Evolutionary conservation across 495 filamentous ascomycete genomes (phyloP), one percentile per base, ranked within the genome.

Genomic region (Daldinia concentrica): DNA sequence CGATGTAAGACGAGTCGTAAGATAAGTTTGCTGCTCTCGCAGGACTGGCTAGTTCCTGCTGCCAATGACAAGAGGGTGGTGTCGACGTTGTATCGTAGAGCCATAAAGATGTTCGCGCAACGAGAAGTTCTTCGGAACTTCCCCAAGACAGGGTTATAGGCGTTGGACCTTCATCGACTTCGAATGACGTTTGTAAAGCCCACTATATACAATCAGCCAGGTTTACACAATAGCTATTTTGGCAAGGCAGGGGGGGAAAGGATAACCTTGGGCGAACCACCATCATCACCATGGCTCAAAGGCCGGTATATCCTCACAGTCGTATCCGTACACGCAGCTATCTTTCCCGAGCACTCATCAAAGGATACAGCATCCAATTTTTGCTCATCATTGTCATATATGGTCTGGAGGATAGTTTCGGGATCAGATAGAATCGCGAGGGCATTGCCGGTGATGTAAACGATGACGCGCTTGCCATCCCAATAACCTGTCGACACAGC

Each of bases 361-460:
- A 98, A 87, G 17, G 88, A 84, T 27, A 97, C 86, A 11, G 91
- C 89, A 51, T 93, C 86, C 39, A 98, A 86, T 5, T 82, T 81
- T 6, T 87, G 82, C 39, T 88, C 85, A 77, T 94, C 90, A 70
- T 95, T 90, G 76, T 94, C 87, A 82, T 97, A 97, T 65, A 94
- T 92, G 0, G 95, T 98, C 81, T 98, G 95, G 34, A 97, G 83
- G 72, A 97, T 86, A 61, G 87, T 84, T 75, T 92, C 84, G 66
- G 92, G 87, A 58, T 87, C 88, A 79, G 86, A 85, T 75, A 98
- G 90, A 75, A 98, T 90, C 54, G 94, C 86, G 66, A 98, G 86
- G 65, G 93, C 91, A 79, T 90, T 91, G 68, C 95, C 94, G 65
- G 92, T 94, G 64, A 98, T 91, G 79, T 98, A 99, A 66, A 97